Evolutionary conservation across 306 rosid genomes (phyloP).

Genomic region (Styphnolobium japonicum): DNA sequence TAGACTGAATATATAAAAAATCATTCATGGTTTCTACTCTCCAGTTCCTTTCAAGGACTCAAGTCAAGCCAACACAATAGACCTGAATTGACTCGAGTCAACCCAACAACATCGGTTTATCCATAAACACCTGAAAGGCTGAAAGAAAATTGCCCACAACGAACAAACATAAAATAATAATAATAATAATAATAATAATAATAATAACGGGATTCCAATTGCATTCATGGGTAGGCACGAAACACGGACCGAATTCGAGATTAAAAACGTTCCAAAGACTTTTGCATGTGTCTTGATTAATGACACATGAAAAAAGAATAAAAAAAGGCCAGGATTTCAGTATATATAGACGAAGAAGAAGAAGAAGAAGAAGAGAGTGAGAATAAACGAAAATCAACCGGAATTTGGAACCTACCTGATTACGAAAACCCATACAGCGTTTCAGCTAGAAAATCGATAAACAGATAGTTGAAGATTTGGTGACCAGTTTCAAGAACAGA

Average conservation of each 20-base stretch:
- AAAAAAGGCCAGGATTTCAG: background rate
- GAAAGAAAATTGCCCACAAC: background rate
- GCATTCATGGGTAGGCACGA: background rate
- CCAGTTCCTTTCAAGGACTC: background rate
- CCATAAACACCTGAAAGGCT: background rate
- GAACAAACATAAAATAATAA: background rate
- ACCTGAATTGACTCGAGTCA: slow-evolving; percentile 27
- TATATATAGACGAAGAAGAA: background rate
- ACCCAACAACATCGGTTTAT: background rate
- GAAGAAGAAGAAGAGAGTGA: background rate
- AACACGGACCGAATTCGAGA: background rate
- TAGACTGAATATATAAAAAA: background rate
- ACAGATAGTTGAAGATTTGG: background rate
- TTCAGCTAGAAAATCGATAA: background rate
- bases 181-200: too few relatives aligned
- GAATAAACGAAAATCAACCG: background rate
- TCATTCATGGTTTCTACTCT: background rate
- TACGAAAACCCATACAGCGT: background rate
- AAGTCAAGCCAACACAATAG: background rate
- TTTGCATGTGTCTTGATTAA: background rate
- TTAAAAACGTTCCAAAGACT: background rate
- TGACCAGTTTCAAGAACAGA: background rate
- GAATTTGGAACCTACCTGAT: slow-evolving; percentile 11
- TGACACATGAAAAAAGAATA: background rate
- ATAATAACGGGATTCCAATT: background rate